Percentiles rank a stretch among this genome's conserved stretches.
Conservation (phyloP, 352 stramenopile species). For the Phytophthora kernoviae region DNA sequence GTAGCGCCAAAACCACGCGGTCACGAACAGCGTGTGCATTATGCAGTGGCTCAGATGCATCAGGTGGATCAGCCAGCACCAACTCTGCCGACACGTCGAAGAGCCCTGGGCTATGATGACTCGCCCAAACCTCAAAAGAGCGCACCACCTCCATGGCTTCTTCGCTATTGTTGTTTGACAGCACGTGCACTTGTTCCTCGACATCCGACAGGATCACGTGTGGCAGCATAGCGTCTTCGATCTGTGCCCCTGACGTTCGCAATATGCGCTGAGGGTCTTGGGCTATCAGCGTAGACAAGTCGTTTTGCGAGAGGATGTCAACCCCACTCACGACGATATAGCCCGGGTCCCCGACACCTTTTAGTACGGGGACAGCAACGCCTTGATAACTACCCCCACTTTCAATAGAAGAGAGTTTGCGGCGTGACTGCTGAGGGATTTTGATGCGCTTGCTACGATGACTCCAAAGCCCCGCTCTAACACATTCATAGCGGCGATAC, state of each 20-base stretch:
- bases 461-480: constrained; percentile 61
- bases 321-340: constrained; percentile 39
- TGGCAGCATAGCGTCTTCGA: constrained; percentile 25
- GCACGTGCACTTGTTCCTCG: constrained; percentile 42
- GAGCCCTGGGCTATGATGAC: constrained; percentile 64
- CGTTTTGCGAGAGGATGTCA: constrained; percentile 31
- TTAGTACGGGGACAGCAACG: constrained; percentile 41
- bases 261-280: constrained; percentile 31
- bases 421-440: background rate
- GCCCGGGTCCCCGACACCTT: constrained; percentile 50
- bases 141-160: constrained; percentile 10
- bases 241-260: constrained; percentile 21
- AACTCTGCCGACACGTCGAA: constrained; percentile 77
- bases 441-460: constrained; percentile 36
- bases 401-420: constrained; percentile 11
- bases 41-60: constrained; percentile 53
- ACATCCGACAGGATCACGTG: constrained; percentile 67
- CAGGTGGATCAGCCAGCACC: constrained; percentile 61
- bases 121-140: constrained; percentile 61
- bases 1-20: constrained; percentile 59
- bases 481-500: constrained; percentile 69
- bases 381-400: constrained; percentile 4
- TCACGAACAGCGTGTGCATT: constrained; percentile 61
- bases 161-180: constrained; percentile 18
- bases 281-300: constrained; percentile 26